A percentile compares a stretch with the other conserved stretches of the same genome.
These are phyloP conservation scores for Silene uniflora DNA, from an alignment of 148 eudicot genomes.

Conservation along the genomic window DNA sequence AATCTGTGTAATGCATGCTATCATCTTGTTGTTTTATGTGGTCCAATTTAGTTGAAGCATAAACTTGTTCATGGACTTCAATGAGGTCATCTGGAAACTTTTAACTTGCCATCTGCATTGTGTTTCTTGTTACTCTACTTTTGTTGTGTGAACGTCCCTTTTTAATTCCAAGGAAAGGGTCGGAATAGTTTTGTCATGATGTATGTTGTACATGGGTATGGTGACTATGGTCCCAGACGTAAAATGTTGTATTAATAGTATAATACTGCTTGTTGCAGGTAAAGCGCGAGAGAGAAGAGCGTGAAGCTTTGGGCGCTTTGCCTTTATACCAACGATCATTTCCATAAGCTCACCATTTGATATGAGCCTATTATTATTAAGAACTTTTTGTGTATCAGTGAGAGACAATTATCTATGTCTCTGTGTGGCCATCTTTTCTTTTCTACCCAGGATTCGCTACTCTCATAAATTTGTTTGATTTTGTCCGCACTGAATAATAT, in stretches of 20 bases:
- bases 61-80: not conserved
- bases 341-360: conserved; percentile 33
- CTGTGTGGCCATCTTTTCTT: conserved; percentile 11
- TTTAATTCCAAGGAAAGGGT: not conserved
- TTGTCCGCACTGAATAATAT: conserved; percentile 24
- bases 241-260: conserved; percentile 1
- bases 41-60: not conserved
- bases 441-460: not conserved
- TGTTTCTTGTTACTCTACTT: not conserved
- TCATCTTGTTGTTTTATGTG: not conserved
- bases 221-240: not conserved
- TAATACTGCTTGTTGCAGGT: conserved; percentile 38
- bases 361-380: conserved; percentile 5
- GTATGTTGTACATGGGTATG: not conserved
- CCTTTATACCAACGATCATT: conserved; percentile 64
- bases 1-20: not conserved
- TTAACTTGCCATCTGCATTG: not conserved
- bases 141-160: not conserved
- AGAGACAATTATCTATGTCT: conserved; percentile 1
- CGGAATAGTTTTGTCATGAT: not conserved
- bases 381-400: conserved; percentile 6
- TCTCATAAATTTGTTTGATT: conserved; percentile 3
- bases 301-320: conserved; percentile 68
- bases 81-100: not conserved
- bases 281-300: conserved; percentile 63